Percentiles rank a stretch among this genome's conserved stretches.
Evolutionary conservation across 345 rosid species (phyloP).

Genomic region (Acer campestre): DNA sequence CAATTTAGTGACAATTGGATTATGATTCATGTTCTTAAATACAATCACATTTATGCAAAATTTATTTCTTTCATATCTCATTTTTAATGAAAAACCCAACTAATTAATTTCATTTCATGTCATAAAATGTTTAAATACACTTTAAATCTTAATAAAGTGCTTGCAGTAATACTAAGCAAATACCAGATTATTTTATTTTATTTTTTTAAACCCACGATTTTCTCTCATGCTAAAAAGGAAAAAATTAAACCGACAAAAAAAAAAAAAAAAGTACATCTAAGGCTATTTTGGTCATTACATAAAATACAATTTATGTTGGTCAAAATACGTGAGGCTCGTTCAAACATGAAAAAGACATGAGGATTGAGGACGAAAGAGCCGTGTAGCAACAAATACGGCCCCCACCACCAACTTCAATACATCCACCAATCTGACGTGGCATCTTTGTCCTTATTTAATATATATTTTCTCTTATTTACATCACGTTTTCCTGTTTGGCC

Average conservation of each 20-base stretch:
- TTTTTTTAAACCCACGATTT: too few relatives aligned
- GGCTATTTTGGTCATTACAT: neutral
- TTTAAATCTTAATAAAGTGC: too few relatives aligned
- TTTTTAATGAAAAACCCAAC: too few relatives aligned
- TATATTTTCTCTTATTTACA: neutral
- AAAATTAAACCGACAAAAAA: neutral
- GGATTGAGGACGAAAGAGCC: neutral
- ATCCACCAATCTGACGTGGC: constrained; percentile 16
- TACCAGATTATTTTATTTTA: too few relatives aligned
- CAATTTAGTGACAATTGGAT: too few relatives aligned
- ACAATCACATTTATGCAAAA: too few relatives aligned
- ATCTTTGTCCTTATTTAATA: constrained; percentile 17
- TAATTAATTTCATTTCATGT: too few relatives aligned
- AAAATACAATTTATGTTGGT: neutral
- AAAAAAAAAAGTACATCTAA: neutral
- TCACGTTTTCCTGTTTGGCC: constrained; percentile 17
- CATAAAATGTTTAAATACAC: too few relatives aligned
- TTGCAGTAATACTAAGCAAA: too few relatives aligned
- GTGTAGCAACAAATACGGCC: neutral
- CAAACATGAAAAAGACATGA: constrained; percentile 10
- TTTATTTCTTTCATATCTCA: too few relatives aligned
- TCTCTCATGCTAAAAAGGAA: too few relatives aligned
- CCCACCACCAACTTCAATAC: neutral
- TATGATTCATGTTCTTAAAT: too few relatives aligned
- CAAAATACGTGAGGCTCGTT: neutral